These are phyloP conservation scores for Tulasnella sp. DNA, from an alignment of 768 basidiomycete genomes.

Conservation along the genomic window DNA sequence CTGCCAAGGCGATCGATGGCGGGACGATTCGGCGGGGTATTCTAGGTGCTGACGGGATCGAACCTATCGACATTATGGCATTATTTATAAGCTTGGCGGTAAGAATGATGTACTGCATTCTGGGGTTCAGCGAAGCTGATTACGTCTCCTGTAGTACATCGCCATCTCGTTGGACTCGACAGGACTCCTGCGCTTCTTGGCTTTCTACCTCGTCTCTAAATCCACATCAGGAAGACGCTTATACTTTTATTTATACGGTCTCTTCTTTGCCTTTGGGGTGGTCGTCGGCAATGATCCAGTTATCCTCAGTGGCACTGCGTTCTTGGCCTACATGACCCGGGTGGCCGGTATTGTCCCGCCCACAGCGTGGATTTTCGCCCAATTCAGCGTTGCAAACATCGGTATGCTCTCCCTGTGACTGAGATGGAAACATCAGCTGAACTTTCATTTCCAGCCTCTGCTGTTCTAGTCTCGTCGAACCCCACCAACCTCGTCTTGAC, in stretches of 20 bases:
- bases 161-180: slow-evolving; percentile 87
- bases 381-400: slow-evolving; percentile 40
- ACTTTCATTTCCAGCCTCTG: slow-evolving; percentile 65
- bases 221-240: slow-evolving; percentile 58
- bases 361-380: slow-evolving; percentile 42
- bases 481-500: slow-evolving; percentile 93
- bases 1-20: slow-evolving; percentile 39
- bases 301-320: slow-evolving; percentile 85
- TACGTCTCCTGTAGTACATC: slow-evolving; percentile 56
- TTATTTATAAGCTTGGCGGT: slow-evolving; percentile 76
- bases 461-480: slow-evolving; percentile 74
- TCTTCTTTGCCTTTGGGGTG: slow-evolving; percentile 73
- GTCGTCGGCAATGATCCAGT: slow-evolving; percentile 93
- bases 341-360: slow-evolving; percentile 48
- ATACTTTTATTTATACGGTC: slow-evolving; percentile 75
- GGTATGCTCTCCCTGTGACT: slow-evolving; percentile 36
- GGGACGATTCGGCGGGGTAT: slow-evolving; percentile 67
- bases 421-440: slow-evolving; percentile 72
- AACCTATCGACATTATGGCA: slow-evolving; percentile 90
- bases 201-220: slow-evolving; percentile 81
- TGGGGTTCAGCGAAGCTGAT: not conserved
- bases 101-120: not conserved
- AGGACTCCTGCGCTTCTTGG: slow-evolving; percentile 78
- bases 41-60: slow-evolving; percentile 69
- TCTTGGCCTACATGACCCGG: slow-evolving; percentile 81